Conservation (phyloP, 208 protist species). For the Porcisia hertigi region DNA sequence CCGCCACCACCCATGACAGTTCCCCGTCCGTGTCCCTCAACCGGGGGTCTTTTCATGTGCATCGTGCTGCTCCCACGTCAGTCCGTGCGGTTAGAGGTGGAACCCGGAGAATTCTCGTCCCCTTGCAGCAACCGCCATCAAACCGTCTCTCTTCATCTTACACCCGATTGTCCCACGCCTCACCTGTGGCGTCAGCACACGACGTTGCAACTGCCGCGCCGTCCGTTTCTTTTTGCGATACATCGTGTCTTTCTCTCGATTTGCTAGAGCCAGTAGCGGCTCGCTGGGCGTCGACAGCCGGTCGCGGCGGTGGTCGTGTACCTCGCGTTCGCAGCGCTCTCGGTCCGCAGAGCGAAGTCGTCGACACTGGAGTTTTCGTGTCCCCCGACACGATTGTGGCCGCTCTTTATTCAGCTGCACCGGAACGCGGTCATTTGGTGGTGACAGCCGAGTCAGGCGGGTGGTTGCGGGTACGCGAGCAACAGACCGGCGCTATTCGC, state of each 20-base stretch:
- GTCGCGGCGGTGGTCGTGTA: constrained; percentile 6
- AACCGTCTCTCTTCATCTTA: neutral
- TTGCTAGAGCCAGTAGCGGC: constrained; percentile 18
- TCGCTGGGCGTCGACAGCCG: constrained; percentile 26
- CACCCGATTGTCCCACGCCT: neutral
- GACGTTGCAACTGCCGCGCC: neutral
- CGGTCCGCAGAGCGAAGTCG: constrained; percentile 30
- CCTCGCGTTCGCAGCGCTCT: constrained; percentile 28
- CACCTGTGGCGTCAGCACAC: constrained; percentile 5
- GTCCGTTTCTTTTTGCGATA: constrained; percentile 10
- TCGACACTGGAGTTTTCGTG: constrained; percentile 47
- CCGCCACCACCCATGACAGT: constrained; percentile 6
- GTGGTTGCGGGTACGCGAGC: constrained; percentile 57
- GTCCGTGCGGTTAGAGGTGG: too few species aligned
- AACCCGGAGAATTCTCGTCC: neutral
- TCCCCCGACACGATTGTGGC: constrained; percentile 43
- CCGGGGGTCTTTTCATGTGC: constrained; percentile 8
- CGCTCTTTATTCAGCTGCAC: constrained; percentile 22
- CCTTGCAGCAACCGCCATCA: neutral
- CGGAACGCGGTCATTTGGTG: constrained; percentile 16
- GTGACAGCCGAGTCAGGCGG: constrained; percentile 48
- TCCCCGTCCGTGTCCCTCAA: constrained; percentile 11
- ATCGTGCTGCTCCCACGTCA: neutral
- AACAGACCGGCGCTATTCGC: constrained; percentile 35
- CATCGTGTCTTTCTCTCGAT: constrained; percentile 25